Evolutionary conservation across 371 early-diverging fungal species (phyloP), one percentile per base, ranked within the genome.

Genomic region (Massospora cicadina): DNA sequence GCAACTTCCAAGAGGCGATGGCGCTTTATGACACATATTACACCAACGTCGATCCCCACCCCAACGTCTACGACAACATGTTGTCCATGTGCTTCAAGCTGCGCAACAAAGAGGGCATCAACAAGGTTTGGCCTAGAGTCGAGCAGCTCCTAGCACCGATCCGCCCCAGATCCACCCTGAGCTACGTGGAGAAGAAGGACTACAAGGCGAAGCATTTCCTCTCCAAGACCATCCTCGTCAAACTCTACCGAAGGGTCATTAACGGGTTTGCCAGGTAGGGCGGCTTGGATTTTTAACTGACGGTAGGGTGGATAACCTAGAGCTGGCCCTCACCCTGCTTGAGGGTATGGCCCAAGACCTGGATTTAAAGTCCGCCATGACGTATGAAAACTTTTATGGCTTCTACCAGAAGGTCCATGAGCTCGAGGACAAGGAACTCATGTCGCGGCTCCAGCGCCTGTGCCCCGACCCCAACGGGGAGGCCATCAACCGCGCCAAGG

Each of bases 251-350:
- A 2, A 33, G 25, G 13, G 10, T 21, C 2, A 31, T 62, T 27
- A 62, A 62, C 24, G 43, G 43, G 2, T 62, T 62, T 33, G 31
- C 62, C 5, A 62, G 43, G 62, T 62, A 62, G 2, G 28, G 12
- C 26, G 7, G 57, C 57, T 57, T 57, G 7, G 3, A 12, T 29
- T 26, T 31, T 26, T 59, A 30, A 26, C 31, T 25, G 1, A 26
- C 60, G 26, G 31, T 26, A 59, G 60, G 27, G 3, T 59, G 29
- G 60, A 31, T 2, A 21, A 59, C 2, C 13, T 59, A 2, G 60
- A 59, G 26, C 26, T 13, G 13, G 13, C 23, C 31, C 17, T 59
- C 3, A 2, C 17, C 2, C 29, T 59, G 2, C 29, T 59, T 3
- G 60, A 29, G 17, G 60, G 31, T 17, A 59, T 59, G 60, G 1